Base-by-base conservation (phyloP, 257 asterid genomes). In the Solanum arcanum region DNA sequence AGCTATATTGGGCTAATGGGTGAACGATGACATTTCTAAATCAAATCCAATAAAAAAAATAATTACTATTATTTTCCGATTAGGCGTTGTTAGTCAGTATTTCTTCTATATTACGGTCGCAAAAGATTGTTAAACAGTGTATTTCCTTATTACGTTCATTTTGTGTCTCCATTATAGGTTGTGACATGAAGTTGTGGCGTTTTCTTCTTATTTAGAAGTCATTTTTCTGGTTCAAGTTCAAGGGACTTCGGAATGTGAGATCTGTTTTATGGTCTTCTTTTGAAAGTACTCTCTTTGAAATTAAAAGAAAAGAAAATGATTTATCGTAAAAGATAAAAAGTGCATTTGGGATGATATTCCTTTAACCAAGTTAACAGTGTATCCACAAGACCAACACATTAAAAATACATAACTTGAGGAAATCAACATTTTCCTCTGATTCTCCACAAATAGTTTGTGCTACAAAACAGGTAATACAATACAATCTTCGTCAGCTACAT, bases 381-480 rank as follows among this genome's bases (percentile, higher is more conserved):
- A 76, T 76, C 83, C 83, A 75, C 56, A 23, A 37, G 49, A 73
- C 27, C 5, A 21, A 73, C 49, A 73, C 13, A 37, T 39, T 42
- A 23, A 76, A 76, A 76, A 76, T 41, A 25, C 37, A 42, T 23
- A 31, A 42, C 89, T 18, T 37, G 84, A 90, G 95, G 91, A 93
- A 94, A 91, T 90, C 92, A 91, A 91, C 91, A 89, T 91, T 91
- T 92, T 92, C 91, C 94, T 81, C 91, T 62, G 66, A 80, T 60
- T 88, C 31, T 80, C 83, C 84, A 33, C 73, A 13, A 37, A 60
- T 74, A 41, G 86, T 52, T 88, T 87, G 37, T 59, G 37, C 68
- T 27, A 16, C 18, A n/a, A 62, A 73, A 37, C 83, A 52, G 84
- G 56, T 16, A 69, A 82, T 74, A 75, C 20, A 21, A 72, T 49